Evolutionary conservation across 2,329 filamentous ascomycete species (phyloP).

Genomic region (Sporothrix mexicana): DNA sequence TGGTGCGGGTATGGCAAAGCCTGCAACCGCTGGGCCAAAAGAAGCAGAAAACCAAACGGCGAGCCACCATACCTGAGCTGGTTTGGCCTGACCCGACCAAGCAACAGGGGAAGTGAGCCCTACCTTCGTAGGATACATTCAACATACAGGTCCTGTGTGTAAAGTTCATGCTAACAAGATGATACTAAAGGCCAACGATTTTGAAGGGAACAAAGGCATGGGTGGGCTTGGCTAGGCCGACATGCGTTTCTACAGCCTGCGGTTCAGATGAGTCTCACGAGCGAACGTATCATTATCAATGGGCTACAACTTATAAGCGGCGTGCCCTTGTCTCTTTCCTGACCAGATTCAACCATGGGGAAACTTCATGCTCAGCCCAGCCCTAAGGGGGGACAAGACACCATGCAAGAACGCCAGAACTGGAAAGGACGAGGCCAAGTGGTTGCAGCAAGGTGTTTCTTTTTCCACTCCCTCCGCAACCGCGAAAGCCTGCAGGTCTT

Average conservation of each 20-base stretch:
- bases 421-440: background rate
- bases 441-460: background rate
- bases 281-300: too few relatives aligned
- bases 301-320: too few relatives aligned
- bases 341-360: conserved; percentile 12
- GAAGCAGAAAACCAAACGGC: too few relatives aligned
- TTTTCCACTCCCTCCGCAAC: background rate
- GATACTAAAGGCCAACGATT: background rate
- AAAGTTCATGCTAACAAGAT: too few relatives aligned
- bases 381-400: background rate
- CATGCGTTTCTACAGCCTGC: too few relatives aligned
- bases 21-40: background rate
- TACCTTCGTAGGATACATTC: too few relatives aligned
- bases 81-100: conserved; percentile 11
- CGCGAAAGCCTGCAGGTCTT: background rate
- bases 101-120: background rate
- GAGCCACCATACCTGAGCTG: background rate
- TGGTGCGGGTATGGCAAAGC: background rate
- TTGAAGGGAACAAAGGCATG: background rate
- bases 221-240: background rate
- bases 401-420: background rate
- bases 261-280: too few relatives aligned
- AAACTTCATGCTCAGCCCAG: background rate
- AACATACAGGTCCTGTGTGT: too few relatives aligned
- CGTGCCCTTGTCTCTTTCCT: background rate